Base-by-base conservation (phyloP, 345 rosid species). In the Litchi chinensis region DNA sequence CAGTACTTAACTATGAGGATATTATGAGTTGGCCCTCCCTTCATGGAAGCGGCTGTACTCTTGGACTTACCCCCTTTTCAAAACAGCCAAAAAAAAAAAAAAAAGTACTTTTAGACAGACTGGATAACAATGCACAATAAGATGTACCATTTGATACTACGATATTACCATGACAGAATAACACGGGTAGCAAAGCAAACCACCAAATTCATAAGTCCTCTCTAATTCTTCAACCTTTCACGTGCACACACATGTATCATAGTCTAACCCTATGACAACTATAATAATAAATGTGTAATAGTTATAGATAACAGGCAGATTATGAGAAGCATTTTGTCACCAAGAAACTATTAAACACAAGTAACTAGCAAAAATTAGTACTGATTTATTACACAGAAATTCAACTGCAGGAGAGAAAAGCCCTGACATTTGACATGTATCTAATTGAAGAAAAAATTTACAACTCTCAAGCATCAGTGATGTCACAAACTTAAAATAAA, bases 1-100 rank as follows among this genome's bases (percentile, higher is more conserved):
- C 18, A 71, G 75, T 77, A 60, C 86, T 81, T 77, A 70, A 28
- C 63, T 15, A 76, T 73, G 69, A 72, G 68, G 43, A 26, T 65
- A 32, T 24, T 68, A 77, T 8, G 68, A 78, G 80, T 79, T 50
- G 81, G 68, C 73, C 76, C 74, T 75, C 79, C 76, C 77, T 60
- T 54, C 68, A 44, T 62, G 77, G 77, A 71, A 65, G 77, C 57
- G 76, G 81, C 69, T 39, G 78, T 75, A 72, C 15, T 77, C 83
- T 83, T 81, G 82, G 71, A 82, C 68, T 72, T 64, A 75, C 64
- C 56, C 79, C 87, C 81, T 77, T 82, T 70, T 72, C 62, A 75
- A 79, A 80, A 74, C 66, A 84, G 67, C 66, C 76, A 74, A 50
- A 69, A 79, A 74, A 78, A 74, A 50, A 69, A 79, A 74, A 66